Base-by-base conservation (phyloP, 345 rosid species). In the Atalantia buxifolia region DNA sequence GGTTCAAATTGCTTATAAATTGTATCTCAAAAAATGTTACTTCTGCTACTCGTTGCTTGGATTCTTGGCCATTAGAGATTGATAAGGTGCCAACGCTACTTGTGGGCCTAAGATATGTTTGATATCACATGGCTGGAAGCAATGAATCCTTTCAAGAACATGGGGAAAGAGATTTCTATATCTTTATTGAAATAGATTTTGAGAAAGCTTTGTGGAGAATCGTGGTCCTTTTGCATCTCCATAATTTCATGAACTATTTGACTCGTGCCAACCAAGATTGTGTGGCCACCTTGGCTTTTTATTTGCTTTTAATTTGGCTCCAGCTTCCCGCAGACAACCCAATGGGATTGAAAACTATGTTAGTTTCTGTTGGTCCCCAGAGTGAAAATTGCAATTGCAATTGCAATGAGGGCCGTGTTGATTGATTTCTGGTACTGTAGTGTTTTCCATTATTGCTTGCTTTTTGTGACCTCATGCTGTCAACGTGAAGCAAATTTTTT, bases 41-140 rank as follows among this genome's bases (percentile, higher is more conserved):
- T 77, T 67, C 16, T 36, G 48, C 13, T 70, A 28, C 22, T 38
- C 35, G 71, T 87, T 79, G 80, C 82, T 87, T 87, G 75, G 66
- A 16, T 70, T 76, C 64, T 78, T 79, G 35, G 85, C 86, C 83
- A 83, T 65, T 69, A 63, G 77, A 78, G 83, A 72, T 62, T 74
- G 82, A 78, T 69, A 73, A 77, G 77, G 78, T 62, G 59, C 65
- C 35, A 40, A 76, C 53, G 60, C 81, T 45, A 68, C 74, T 62
- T 61, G 90, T 85, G 92, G 88, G 82, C 86, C 90, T 86, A 66
- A 40, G 71, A 73, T 77, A 75, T 75, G 80, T 74, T 76, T 75
- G 75, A 69, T 45, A 50, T 83, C 83, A 87, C 84, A 84, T 84
- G 87, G 76, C 86, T 75, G 75, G 79, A 82, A 83, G 79, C 89